Percentiles rank a stretch among this genome's conserved stretches.
These are phyloP conservation scores for Leccinum obscurum DNA, from an alignment of 768 basidiomycete genomes.

Conservation along the genomic window DNA sequence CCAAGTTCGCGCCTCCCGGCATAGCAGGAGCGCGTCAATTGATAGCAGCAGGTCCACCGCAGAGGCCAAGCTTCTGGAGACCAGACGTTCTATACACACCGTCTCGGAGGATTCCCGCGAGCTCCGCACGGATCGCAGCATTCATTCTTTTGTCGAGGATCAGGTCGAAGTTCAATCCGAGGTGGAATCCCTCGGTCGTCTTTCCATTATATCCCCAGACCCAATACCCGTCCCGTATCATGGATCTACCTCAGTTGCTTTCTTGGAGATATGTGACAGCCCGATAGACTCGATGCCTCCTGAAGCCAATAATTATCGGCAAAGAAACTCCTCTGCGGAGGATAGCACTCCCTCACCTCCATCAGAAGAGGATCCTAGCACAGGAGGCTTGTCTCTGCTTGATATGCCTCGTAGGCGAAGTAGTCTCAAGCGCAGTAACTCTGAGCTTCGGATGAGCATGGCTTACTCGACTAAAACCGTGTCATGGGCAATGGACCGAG, in stretches of 20 bases:
- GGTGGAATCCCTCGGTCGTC: slow-evolving; percentile 22
- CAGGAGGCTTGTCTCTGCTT: slow-evolving; percentile 31
- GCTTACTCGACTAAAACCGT: slow-evolving; percentile 62
- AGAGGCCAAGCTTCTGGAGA: slow-evolving; percentile 21
- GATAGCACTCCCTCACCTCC: slow-evolving; percentile 30
- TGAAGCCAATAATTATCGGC: slow-evolving; percentile 18
- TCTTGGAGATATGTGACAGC: slow-evolving; percentile 36
- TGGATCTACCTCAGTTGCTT: slow-evolving; percentile 31
- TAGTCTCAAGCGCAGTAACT: slow-evolving; percentile 60
- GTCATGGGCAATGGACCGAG: slow-evolving; percentile 73
- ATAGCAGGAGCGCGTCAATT: slow-evolving; percentile 16
- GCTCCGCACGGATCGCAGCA: slow-evolving; percentile 12
- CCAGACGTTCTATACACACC: slow-evolving; percentile 29
- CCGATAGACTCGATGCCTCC: slow-evolving; percentile 24
- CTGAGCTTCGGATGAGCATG: slow-evolving; percentile 44
- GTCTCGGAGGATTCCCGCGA: slow-evolving; percentile 32
- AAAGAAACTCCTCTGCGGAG: slow-evolving; percentile 14
- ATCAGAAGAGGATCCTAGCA: slow-evolving; percentile 35
- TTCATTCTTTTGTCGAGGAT: slow-evolving; percentile 16
- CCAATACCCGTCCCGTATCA: slow-evolving; percentile 50
- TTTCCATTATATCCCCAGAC: slow-evolving; percentile 40
- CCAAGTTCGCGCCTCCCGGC: slow-evolving; percentile 14
- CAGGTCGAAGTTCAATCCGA: slow-evolving; percentile 25
- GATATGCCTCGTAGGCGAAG: slow-evolving; percentile 53
- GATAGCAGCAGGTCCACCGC: slow-evolving; percentile 18